These are phyloP conservation scores for Diaporthe batatas DNA, from an alignment of 2,329 filamentous ascomycete genomes.

Conservation along the genomic window DNA sequence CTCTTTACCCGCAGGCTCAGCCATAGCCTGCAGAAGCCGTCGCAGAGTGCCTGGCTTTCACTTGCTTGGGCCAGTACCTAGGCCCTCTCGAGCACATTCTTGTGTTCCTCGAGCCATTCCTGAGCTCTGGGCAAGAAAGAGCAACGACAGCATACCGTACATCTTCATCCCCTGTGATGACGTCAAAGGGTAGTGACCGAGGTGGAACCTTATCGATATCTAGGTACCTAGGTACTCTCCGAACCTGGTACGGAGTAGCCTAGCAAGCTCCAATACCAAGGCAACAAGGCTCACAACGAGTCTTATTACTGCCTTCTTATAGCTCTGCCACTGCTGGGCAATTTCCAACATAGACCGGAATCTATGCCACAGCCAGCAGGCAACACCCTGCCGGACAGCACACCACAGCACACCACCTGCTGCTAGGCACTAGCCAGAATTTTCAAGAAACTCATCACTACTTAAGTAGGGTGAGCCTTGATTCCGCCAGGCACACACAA, in stretches of 20 bases:
- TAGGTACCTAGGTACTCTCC: not conserved
- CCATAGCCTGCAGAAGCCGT: not conserved
- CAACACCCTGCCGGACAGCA: not conserved
- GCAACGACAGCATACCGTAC: no score
- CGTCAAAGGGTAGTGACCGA: slow-evolving; percentile 27
- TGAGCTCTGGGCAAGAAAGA: not conserved
- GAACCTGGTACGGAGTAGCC: slow-evolving; percentile 10
- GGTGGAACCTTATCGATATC: slow-evolving; percentile 26
- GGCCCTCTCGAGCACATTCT: not conserved
- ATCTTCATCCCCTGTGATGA: not conserved
- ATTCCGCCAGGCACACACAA: not conserved
- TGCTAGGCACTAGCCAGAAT: not conserved
- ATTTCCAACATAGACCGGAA: not conserved
- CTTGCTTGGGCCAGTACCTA: not conserved
- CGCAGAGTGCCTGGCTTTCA: not conserved
- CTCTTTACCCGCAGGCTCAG: not conserved
- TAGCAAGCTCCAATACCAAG: not conserved
- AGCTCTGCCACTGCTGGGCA: not conserved
- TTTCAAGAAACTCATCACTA: not conserved
- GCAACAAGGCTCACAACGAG: slow-evolving; percentile 16
- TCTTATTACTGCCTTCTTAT: slow-evolving; percentile 8
- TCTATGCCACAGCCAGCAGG: slow-evolving; percentile 1
- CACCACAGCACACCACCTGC: not conserved
- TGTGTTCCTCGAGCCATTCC: not conserved
- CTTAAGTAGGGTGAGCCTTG: no score